Evolutionary conservation across 176 grass and related monocot species (phyloP).

Genomic region (Oryza glumipatula): DNA sequence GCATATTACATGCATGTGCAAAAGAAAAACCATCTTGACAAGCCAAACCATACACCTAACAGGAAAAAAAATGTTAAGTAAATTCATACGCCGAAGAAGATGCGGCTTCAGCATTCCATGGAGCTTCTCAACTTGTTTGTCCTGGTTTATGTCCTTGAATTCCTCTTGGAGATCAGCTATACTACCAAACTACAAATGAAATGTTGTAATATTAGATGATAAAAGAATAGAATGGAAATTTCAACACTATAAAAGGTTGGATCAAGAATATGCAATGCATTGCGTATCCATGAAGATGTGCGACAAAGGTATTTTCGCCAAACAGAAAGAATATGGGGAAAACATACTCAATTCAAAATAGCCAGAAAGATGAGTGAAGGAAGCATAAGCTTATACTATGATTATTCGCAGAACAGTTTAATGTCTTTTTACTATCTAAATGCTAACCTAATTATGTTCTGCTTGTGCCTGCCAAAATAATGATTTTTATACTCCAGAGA

Average conservation of each 20-base stretch:
- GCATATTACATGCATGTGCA: slow-evolving; percentile 12
- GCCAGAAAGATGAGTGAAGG: neutral
- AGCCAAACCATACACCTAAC: neutral
- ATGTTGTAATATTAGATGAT: slow-evolving; percentile 12
- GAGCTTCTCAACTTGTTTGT: slow-evolving; percentile 94
- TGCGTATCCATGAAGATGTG: neutral
- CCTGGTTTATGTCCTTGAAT: slow-evolving; percentile 98
- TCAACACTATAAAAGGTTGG: neutral
- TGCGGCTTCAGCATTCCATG: slow-evolving; percentile 95
- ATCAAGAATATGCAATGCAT: neutral
- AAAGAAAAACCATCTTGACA: neutral
- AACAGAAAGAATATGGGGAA: slow-evolving; percentile 9
- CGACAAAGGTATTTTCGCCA: neutral
- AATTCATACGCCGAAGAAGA: slow-evolving; percentile 85
- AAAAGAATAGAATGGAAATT: slow-evolving; percentile 21
- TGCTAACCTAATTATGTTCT: neutral
- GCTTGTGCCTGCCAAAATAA: neutral
- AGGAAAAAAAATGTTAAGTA: slow-evolving; percentile 36
- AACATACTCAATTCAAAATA: slow-evolving; percentile 23
- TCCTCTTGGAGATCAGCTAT: slow-evolving; percentile 94
- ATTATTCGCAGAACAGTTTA: neutral
- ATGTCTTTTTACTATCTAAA: neutral
- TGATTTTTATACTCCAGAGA: neutral
- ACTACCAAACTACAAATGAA: slow-evolving; percentile 89
- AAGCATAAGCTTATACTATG: neutral